These are phyloP conservation scores for Suillus hirtellus DNA, from an alignment of 768 basidiomycete genomes.

Conservation along the genomic window DNA sequence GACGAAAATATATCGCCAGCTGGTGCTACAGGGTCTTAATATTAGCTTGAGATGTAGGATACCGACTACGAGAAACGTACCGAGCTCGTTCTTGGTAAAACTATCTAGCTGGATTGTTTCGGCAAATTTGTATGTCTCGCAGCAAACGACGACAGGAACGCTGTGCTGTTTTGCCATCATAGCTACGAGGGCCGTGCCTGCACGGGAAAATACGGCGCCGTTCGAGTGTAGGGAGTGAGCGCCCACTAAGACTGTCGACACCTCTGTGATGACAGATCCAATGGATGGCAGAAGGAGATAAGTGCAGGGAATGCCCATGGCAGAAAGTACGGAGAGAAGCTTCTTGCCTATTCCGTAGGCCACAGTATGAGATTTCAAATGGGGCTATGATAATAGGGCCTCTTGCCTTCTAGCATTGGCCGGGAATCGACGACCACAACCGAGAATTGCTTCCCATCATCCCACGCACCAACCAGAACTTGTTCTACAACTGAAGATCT, in stretches of 20 bases:
- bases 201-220: constrained; percentile 90
- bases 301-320: constrained; percentile 76
- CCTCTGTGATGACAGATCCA: constrained; percentile 75
- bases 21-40: constrained; percentile 24
- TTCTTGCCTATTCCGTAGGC: constrained; percentile 61
- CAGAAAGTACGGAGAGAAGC: constrained; percentile 67
- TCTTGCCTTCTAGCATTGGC: constrained; percentile 84
- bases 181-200: constrained; percentile 93
- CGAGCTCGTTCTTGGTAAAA: constrained; percentile 95
- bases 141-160: constrained; percentile 94
- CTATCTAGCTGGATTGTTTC: constrained; percentile 91
- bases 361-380: background rate
- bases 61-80: constrained; percentile 40
- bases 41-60: background rate
- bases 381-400: background rate
- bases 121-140: constrained; percentile 98
- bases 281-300: constrained; percentile 90
- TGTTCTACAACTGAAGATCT: constrained; percentile 96
- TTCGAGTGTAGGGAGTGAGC: constrained; percentile 95
- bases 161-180: constrained; percentile 92
- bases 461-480: constrained; percentile 75
- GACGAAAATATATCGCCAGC: constrained; percentile 24
- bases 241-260: constrained; percentile 84
- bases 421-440: constrained; percentile 95
- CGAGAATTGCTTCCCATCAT: constrained; percentile 75